Conservation (phyloP, 2,329 filamentous ascomycete genomes). For the Ophiocordyceps australis region DNA sequence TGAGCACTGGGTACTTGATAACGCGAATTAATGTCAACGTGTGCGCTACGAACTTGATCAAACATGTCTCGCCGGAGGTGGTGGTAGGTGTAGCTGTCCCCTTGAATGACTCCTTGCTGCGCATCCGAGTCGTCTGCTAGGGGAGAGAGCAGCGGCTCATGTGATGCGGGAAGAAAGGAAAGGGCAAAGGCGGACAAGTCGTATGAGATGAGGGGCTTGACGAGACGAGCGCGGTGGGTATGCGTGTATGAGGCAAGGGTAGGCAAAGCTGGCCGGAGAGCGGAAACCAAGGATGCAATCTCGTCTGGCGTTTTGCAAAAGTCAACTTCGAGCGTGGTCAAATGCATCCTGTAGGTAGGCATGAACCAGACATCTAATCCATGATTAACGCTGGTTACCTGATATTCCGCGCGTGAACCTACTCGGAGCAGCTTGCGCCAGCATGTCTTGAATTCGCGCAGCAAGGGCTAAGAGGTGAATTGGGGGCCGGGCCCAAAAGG, state of each 20-base stretch:
- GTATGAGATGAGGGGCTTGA: slow-evolving; percentile 70
- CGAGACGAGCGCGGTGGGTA: slow-evolving; percentile 51
- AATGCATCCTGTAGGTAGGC: slow-evolving; percentile 60
- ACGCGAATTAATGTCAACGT: slow-evolving; percentile 54
- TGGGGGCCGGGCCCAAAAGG: slow-evolving; percentile 77
- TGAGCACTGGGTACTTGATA: slow-evolving; percentile 86
- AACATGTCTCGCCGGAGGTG: slow-evolving; percentile 73
- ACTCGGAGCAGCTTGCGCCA: slow-evolving; percentile 52
- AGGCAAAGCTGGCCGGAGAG: slow-evolving; percentile 36
- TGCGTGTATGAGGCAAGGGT: slow-evolving; percentile 48
- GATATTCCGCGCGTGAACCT: slow-evolving; percentile 13
- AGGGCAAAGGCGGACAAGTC: slow-evolving; percentile 75
- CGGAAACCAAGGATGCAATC: slow-evolving; percentile 42
- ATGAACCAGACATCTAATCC: slow-evolving; percentile 65
- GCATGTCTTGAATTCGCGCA: slow-evolving; percentile 45
- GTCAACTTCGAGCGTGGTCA: slow-evolving; percentile 73
- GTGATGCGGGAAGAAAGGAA: slow-evolving; percentile 67
- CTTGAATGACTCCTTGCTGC: slow-evolving; percentile 18
- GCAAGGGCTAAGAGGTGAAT: slow-evolving; percentile 51
- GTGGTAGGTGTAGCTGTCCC: slow-evolving; percentile 70
- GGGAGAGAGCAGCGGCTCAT: slow-evolving; percentile 28
- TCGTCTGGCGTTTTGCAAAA: slow-evolving; percentile 57
- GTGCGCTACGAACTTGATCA: slow-evolving; percentile 36
- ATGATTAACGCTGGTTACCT: neutral
- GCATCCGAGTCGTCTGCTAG: slow-evolving; percentile 17